Base-by-base conservation (phyloP, 2,329 filamentous ascomycete species). In the Aspergillus sp. region DNA sequence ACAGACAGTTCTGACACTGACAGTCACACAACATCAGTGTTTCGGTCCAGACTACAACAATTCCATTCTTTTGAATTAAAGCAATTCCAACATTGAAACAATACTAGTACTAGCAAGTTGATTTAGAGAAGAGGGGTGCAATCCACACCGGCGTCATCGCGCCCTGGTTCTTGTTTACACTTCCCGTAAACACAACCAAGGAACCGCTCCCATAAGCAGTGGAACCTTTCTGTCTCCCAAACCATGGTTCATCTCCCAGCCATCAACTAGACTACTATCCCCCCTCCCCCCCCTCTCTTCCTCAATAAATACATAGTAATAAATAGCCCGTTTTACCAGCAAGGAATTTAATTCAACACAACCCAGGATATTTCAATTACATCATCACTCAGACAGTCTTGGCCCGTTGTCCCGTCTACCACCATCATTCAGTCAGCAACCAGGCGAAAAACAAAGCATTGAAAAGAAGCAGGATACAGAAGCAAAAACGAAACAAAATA, bases 341-440 rank as follows among this genome's bases (percentile, higher is more conserved):
- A 42, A 57, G 32, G 52, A 44, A 44, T 8, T 8, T 8, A 6
- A 23, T 15, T 39, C 51, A 30, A 11, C 27, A 30, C 27, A 30
- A 38, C 38, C 38, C 38, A 23, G 38, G 13, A 30, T 42, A 7
- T 10, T 15, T 11, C 48, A 51, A 62, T 56, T 50, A 59, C 60
- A 62, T 58, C 52, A 25, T 41, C 19, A 13, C n/a, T 70, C 57
- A 73, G 15, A 63, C 57, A n/a, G 54, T 71, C 67, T 69, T 64
- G 17, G 68, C 69, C 50, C 71, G 67, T 64, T 74, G 71, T 54
- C 71, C 71, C 42, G 71, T 73, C 71, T 73, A 60, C 23, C 27
- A 10, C n/a, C 38, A 27, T 27, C n/a, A 10, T 21, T 52, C 38
- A 48, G 38, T 23, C 21, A 53, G 11, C 23, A n/a, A 27, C 19